These are phyloP conservation scores for Bocquillonia castaneifolia DNA, from an alignment of 441 rosid genomes.

Conservation along the genomic window DNA sequence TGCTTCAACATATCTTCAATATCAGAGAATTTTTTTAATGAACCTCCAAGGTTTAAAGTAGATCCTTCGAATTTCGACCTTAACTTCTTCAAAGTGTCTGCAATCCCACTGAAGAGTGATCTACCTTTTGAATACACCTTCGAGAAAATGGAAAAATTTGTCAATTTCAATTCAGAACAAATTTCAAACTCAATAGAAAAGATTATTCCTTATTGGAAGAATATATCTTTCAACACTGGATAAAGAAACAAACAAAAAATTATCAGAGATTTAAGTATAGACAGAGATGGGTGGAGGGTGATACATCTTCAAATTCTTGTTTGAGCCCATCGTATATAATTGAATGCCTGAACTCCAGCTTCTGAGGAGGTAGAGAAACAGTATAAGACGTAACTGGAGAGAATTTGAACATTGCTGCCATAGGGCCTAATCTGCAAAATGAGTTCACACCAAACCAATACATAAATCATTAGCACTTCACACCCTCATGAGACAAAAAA, in stretches of 20 bases:
- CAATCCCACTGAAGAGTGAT: slow-evolving; percentile 54
- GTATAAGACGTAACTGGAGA: slow-evolving; percentile 65
- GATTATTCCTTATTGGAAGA: neutral
- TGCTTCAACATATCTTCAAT: slow-evolving; percentile 62
- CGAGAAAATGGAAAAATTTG: slow-evolving; percentile 17
- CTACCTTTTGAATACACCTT: slow-evolving; percentile 68
- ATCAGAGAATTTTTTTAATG: slow-evolving; percentile 45
- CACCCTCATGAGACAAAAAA: neutral
- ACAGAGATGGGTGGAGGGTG: slow-evolving; percentile 21
- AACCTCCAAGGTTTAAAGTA: slow-evolving; percentile 42
- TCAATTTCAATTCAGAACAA: slow-evolving; percentile 8
- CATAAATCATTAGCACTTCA: no score
- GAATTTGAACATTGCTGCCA: slow-evolving; percentile 87
- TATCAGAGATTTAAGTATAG: slow-evolving; percentile 1
- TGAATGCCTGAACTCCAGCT: slow-evolving; percentile 54
- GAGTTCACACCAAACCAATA: no score
- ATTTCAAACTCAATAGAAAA: neutral
- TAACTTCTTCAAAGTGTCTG: slow-evolving; percentile 47
- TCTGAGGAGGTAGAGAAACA: slow-evolving; percentile 73
- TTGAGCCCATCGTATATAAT: slow-evolving; percentile 49
- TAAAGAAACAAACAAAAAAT: slow-evolving; percentile 16
- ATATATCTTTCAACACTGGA: slow-evolving; percentile 7
- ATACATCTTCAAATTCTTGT: slow-evolving; percentile 57
- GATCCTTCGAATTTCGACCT: slow-evolving; percentile 42
- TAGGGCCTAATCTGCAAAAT: slow-evolving; percentile 70